Base-by-base conservation (phyloP, 2,329 filamentous ascomycete species). In the Fusarium goolgardi region DNA sequence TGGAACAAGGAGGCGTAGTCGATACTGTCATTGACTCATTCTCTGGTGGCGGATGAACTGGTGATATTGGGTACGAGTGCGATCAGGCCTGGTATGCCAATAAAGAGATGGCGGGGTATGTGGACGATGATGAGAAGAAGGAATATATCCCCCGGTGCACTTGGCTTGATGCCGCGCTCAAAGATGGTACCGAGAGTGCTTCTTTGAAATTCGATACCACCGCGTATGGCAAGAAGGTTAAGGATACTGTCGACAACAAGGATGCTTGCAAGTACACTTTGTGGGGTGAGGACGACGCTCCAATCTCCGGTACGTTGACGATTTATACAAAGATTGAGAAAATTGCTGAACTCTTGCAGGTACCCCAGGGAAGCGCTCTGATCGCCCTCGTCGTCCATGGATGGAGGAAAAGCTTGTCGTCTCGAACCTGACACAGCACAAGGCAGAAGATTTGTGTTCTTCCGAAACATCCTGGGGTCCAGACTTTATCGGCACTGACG, bases 261-360 rank as follows among this genome's bases (percentile, higher is more conserved):
- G 46, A 3, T 20, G 21, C 16, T 2, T 49, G 21, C 12, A 23
- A 20, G 4, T 25, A 49, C 7, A 35, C 46, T 15, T 7, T 49
- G 4, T 49, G 31, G 31, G 32, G 32, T 0, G 18, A 35, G 12
- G 31, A 50, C 1, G 18, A 50, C 20, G 32, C 46, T 2, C 32
- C 32, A 0, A 50, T 50, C 16, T 27, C 18, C 0, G 18, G 46
- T 37, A 27, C 0, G 12, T 16, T 11, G 2, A n/a, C 2, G 0
- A 8, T 3, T 23, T 1, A 3, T 18, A 1, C 0, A 2, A n/a
- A 9, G 15, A 3, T 1, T 25, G 4, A 3, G 3, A 5, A 1
- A 5, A 11, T 2, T 15, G 12, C 3, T 50, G 0, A 37, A 1
- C 7, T 3, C 1, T 6, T 0, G 1, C 13, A 39, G 23, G 32